Evolutionary conservation across 2,329 filamentous ascomycete species (phyloP).

Genomic region (Orbilia javanica): DNA sequence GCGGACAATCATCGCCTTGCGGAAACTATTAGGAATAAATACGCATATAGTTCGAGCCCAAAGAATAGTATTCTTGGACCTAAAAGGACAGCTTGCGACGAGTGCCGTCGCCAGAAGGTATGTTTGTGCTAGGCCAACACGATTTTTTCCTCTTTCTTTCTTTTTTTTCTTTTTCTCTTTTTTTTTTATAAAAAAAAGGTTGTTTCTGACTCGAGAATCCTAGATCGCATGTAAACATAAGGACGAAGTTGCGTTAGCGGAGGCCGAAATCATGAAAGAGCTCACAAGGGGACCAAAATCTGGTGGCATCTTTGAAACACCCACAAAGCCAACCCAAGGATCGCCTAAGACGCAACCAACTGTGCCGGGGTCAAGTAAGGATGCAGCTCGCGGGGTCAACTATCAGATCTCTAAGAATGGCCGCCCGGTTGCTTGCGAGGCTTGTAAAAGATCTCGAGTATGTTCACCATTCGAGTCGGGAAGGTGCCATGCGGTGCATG

Average conservation of each 20-base stretch:
- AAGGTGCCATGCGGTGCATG: background rate
- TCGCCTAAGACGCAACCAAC: slow-evolving; percentile 35
- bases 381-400: slow-evolving; percentile 40
- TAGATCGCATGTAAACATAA: slow-evolving; percentile 58
- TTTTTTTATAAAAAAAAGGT: too few species aligned
- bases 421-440: slow-evolving; percentile 53
- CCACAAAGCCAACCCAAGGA: slow-evolving; percentile 34
- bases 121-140: background rate
- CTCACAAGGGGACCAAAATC: slow-evolving; percentile 30
- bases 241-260: slow-evolving; percentile 52
- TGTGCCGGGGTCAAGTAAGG: slow-evolving; percentile 33
- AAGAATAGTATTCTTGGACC: slow-evolving; percentile 57
- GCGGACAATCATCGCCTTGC: slow-evolving; percentile 48
- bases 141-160: too few species aligned
- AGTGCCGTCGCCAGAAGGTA: slow-evolving; percentile 58
- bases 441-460: slow-evolving; percentile 59
- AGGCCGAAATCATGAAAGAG: slow-evolving; percentile 56
- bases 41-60: slow-evolving; percentile 47
- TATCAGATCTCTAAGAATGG: slow-evolving; percentile 58
- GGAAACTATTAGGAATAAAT: slow-evolving; percentile 53
- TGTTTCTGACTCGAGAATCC: background rate
- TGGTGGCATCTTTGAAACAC: slow-evolving; percentile 24
- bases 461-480: background rate
- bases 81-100: slow-evolving; percentile 58
- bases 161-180: too few species aligned